These are phyloP conservation scores for Phytophthora colocasiae DNA, from an alignment of 352 stramenopile genomes.

Conservation along the genomic window DNA sequence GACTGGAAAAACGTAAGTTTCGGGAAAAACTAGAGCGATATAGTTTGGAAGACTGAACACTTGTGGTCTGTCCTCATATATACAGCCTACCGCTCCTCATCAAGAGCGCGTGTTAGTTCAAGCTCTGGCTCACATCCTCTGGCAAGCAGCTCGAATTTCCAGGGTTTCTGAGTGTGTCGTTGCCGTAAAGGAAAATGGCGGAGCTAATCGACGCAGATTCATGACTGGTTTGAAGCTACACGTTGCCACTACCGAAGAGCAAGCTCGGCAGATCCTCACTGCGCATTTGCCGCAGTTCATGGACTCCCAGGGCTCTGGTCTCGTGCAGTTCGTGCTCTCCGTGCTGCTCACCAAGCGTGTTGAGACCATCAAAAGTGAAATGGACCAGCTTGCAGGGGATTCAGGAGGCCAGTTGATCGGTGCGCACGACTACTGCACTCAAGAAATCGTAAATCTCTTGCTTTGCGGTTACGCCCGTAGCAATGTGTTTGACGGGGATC, in stretches of 20 bases:
- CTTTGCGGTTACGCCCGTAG: constrained; percentile 91
- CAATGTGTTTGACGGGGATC: constrained; percentile 95
- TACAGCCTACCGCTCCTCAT: constrained; percentile 47
- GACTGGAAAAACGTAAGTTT: constrained; percentile 74
- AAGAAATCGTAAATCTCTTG: constrained; percentile 98
- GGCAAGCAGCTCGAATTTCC: constrained; percentile 55
- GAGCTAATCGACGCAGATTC: constrained; percentile 41
- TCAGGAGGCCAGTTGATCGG: constrained; percentile 77
- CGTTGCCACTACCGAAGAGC: constrained; percentile 39
- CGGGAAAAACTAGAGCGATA: constrained; percentile 3
- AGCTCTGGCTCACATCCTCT: constrained; percentile 72
- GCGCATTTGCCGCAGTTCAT: constrained; percentile 57
- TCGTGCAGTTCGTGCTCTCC: constrained; percentile 78
- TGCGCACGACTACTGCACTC: constrained; percentile 89
- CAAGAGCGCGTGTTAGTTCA: constrained; percentile 54
- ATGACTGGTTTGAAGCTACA: constrained; percentile 50
- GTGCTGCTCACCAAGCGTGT: constrained; percentile 72
- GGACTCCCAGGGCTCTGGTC: constrained; percentile 60
- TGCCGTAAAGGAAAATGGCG: constrained; percentile 35
- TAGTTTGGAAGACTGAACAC: constrained; percentile 18
- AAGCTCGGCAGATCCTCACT: constrained; percentile 45
- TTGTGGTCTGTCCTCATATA: neutral
- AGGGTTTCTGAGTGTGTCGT: constrained; percentile 40
- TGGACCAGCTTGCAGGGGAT: constrained; percentile 80
- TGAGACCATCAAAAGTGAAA: constrained; percentile 72